Percentiles rank a stretch among this genome's conserved stretches.
These are phyloP conservation scores for Adansonia rubrostipa DNA, from an alignment of 441 rosid genomes.

Conservation along the genomic window DNA sequence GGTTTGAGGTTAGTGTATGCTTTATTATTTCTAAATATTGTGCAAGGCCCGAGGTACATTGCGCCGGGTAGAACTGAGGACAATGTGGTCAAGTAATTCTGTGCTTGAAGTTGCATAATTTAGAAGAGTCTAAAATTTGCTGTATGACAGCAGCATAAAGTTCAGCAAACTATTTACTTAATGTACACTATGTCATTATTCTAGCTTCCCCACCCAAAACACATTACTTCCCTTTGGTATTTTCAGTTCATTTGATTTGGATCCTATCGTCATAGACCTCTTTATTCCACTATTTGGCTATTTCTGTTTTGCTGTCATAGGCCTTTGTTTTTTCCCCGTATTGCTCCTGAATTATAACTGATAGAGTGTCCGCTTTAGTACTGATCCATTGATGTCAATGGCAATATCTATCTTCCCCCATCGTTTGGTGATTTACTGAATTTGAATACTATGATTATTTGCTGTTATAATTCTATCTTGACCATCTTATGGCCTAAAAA, in stretches of 20 bases:
- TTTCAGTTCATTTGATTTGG: slow-evolving; percentile 9
- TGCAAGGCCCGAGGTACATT: neutral
- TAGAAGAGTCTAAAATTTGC: neutral
- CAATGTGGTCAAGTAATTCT: neutral
- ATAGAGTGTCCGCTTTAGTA: neutral
- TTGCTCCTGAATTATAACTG: slow-evolving; percentile 16
- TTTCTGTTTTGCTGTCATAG: neutral
- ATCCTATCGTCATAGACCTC: neutral
- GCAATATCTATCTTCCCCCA: neutral
- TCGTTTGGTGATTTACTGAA: slow-evolving; percentile 5
- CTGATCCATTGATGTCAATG: neutral
- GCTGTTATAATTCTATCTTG: slow-evolving; percentile 22
- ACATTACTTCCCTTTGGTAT: neutral
- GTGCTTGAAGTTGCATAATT: slow-evolving; percentile 3
- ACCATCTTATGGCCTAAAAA: slow-evolving; percentile 31
- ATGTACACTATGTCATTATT: slow-evolving; percentile 4
- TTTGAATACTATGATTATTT: neutral
- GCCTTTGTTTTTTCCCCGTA: neutral
- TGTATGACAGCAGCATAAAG: neutral
- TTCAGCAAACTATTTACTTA: slow-evolving; percentile 12
- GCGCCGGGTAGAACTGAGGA: neutral
- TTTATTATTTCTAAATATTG: slow-evolving; percentile 20
- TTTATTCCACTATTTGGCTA: neutral
- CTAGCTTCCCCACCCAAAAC: slow-evolving; percentile 5
- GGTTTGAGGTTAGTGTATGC: slow-evolving; percentile 68